Conservation (phyloP, 108 stramenopile genomes). For the Parietichytrium sp. region DNA sequence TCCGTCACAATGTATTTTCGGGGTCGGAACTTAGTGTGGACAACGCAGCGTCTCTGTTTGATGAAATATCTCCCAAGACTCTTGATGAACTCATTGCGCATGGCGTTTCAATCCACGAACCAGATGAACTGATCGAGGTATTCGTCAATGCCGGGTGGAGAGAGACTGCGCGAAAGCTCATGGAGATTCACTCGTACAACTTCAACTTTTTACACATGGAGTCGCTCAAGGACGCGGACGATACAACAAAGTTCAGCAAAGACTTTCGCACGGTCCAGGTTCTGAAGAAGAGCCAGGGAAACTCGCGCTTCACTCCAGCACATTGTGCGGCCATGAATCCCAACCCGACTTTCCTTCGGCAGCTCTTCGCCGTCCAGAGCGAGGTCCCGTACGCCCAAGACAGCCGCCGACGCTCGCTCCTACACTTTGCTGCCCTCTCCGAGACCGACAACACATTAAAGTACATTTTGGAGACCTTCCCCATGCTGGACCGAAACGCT, state of each 20-base stretch:
- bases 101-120: background rate
- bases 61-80: background rate
- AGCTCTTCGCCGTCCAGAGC: background rate
- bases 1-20: background rate
- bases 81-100: background rate
- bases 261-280: background rate
- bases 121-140: background rate
- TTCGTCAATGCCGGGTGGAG: background rate
- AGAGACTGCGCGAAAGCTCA: background rate
- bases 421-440: background rate
- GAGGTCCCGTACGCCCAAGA: background rate
- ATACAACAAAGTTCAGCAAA: background rate
- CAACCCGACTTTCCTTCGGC: background rate
- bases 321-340: background rate
- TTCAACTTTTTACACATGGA: conserved; percentile 32
- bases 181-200: background rate
- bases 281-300: background rate
- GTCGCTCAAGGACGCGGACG: background rate
- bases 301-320: background rate
- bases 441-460: background rate
- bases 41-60: background rate
- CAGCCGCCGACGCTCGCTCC: background rate
- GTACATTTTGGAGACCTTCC: background rate
- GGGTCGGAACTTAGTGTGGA: background rate
- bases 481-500: background rate